A percentile compares a stretch with the other conserved stretches of the same genome.
phyloP scores from a whole-genome alignment of 306 rosid species.

The Cyclanthera cordifolia region DNA sequence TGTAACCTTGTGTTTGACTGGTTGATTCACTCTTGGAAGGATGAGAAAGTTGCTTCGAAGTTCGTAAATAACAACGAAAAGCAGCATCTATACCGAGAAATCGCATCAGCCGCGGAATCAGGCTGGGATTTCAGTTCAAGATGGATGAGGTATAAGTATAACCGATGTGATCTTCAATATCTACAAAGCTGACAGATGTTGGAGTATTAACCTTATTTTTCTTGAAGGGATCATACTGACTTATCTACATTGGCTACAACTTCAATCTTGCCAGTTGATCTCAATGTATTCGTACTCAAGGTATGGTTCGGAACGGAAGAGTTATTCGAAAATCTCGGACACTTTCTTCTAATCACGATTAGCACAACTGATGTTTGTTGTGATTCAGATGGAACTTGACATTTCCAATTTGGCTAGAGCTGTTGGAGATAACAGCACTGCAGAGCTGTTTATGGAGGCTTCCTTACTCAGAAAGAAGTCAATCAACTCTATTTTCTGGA shows the following conservation, averaged over 20 bases:
- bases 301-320: constrained; percentile 21
- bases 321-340: background rate
- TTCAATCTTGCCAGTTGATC: constrained; percentile 69
- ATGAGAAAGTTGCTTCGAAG: constrained; percentile 57
- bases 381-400: constrained; percentile 71
- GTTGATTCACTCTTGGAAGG: constrained; percentile 25
- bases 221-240: constrained; percentile 51
- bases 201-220: no score
- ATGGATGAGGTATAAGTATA: constrained; percentile 78
- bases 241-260: constrained; percentile 76
- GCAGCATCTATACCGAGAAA: constrained; percentile 47
- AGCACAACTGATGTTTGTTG: background rate
- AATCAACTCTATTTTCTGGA: constrained; percentile 63
- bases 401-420: constrained; percentile 62
- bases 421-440: constrained; percentile 36
- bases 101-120: constrained; percentile 75
- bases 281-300: constrained; percentile 63
- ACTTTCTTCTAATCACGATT: background rate
- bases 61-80: constrained; percentile 36
- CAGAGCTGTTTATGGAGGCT: constrained; percentile 34
- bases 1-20: background rate
- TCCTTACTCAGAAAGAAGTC: constrained; percentile 54
- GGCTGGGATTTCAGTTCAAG: constrained; percentile 97
- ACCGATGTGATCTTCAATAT: background rate
- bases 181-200: background rate